These are phyloP conservation scores for Aspergillus ochraceoroseus DNA, from an alignment of 2,329 filamentous ascomycete species.

Conservation along the genomic window DNA sequence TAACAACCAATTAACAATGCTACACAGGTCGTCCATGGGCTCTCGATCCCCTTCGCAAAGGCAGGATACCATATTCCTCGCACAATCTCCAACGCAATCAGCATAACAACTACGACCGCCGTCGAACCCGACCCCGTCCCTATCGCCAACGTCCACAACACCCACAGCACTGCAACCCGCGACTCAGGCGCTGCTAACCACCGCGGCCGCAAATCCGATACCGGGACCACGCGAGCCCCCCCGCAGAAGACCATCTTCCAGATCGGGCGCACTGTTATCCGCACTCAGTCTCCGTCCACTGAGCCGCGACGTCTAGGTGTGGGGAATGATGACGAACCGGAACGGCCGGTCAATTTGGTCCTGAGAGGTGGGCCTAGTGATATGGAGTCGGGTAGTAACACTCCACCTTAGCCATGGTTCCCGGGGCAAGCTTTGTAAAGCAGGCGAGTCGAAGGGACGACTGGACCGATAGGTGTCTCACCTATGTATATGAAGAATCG, in stretches of 20 bases:
- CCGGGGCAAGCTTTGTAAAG: too few relatives aligned
- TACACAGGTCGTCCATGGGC: conserved; percentile 65
- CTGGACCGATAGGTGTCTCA: too few relatives aligned
- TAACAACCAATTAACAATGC: background rate
- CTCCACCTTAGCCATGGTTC: too few relatives aligned
- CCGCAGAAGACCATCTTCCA: conserved; percentile 26
- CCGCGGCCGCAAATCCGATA: conserved; percentile 27
- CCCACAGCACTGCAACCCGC: conserved; percentile 35
- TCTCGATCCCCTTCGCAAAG: conserved; percentile 67
- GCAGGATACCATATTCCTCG: conserved; percentile 46
- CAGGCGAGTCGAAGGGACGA: too few relatives aligned
- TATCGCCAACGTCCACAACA: conserved; percentile 25
- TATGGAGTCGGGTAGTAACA: too few relatives aligned
- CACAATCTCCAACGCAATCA: conserved; percentile 45
- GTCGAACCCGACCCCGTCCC: conserved; percentile 30
- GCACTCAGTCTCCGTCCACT: conserved; percentile 15
- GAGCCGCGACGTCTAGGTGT: conserved; percentile 7
- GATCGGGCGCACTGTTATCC: conserved; percentile 27
- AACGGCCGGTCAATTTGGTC: background rate
- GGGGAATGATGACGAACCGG: background rate
- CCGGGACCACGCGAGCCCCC: background rate
- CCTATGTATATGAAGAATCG: too few relatives aligned
- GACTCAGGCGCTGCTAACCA: conserved; percentile 16
- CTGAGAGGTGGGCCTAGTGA: background rate
- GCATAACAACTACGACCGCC: conserved; percentile 31